Evolutionary conservation across 371 early-diverging fungal species (phyloP).

Genomic region (Gilbertella persicaria): DNA sequence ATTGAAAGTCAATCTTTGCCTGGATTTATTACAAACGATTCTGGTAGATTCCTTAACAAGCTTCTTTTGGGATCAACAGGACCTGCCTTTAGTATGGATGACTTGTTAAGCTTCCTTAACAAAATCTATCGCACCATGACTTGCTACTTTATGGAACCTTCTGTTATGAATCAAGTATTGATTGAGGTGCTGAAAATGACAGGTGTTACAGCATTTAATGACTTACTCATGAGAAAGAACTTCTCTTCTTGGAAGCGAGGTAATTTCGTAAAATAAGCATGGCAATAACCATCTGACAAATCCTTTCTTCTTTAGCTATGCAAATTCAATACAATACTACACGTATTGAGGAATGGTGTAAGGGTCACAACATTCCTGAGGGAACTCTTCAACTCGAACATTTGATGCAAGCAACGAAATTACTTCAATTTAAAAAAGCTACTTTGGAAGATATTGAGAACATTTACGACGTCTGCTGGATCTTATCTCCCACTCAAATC

Average conservation of each 20-base stretch:
- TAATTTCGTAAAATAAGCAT: slow-evolving; percentile 14
- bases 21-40: slow-evolving; percentile 87
- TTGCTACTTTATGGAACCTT: slow-evolving; percentile 90
- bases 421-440: slow-evolving; percentile 92
- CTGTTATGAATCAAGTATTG: slow-evolving; percentile 73
- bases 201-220: slow-evolving; percentile 92
- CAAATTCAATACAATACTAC: slow-evolving; percentile 98
- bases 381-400: slow-evolving; percentile 89
- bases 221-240: slow-evolving; percentile 88
- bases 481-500: slow-evolving; percentile 92
- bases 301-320: slow-evolving; percentile 53
- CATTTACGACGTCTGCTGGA: slow-evolving; percentile 94
- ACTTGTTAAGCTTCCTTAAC: slow-evolving; percentile 85
- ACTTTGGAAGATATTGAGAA: slow-evolving; percentile 90
- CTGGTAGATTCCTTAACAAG: slow-evolving; percentile 80
- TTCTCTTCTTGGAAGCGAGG: slow-evolving; percentile 89
- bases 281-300: slow-evolving; percentile 38
- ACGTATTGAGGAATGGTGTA: slow-evolving; percentile 96
- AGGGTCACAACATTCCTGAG: slow-evolving; percentile 85
- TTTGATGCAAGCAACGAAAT: slow-evolving; percentile 91
- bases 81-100: slow-evolving; percentile 84
- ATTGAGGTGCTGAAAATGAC: slow-evolving; percentile 88
- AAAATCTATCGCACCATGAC: slow-evolving; percentile 89
- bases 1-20: slow-evolving; percentile 91
- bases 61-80: slow-evolving; percentile 70